A percentile compares a stretch with the other conserved stretches of the same genome.
Evolutionary conservation across 768 basidiomycete genomes (phyloP).

Genomic region (Porpolomopsis calyptriformis): DNA sequence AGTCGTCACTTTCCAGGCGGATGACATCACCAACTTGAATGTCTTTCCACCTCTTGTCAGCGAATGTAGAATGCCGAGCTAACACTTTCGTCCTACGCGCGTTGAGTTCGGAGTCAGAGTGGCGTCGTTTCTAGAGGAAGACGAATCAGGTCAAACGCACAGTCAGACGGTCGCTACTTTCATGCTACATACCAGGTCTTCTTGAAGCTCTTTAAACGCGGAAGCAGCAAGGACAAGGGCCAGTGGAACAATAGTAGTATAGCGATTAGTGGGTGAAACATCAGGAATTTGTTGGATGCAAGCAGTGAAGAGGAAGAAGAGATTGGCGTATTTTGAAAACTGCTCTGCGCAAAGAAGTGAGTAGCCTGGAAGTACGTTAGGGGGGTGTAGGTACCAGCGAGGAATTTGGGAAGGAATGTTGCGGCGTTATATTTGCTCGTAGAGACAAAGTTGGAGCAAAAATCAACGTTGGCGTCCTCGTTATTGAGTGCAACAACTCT

Average conservation of each 20-base stretch:
- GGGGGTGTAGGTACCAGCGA: slow-evolving; percentile 53
- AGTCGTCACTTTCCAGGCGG: slow-evolving; percentile 82
- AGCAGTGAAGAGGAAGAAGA: slow-evolving; percentile 98
- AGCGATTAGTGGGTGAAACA: slow-evolving; percentile 91
- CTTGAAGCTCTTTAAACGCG: slow-evolving; percentile 91
- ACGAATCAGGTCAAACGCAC: slow-evolving; percentile 11
- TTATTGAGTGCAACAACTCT: slow-evolving; percentile 80
- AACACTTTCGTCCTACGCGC: slow-evolving; percentile 73
- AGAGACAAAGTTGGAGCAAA: slow-evolving; percentile 72
- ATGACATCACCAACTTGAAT: slow-evolving; percentile 88
- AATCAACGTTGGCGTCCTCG: slow-evolving; percentile 51
- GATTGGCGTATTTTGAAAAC: slow-evolving; percentile 96
- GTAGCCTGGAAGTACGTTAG: neutral
- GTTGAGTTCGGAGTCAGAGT: slow-evolving; percentile 88
- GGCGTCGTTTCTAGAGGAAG: slow-evolving; percentile 81
- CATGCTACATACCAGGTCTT: slow-evolving; percentile 65
- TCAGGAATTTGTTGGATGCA: slow-evolving; percentile 96
- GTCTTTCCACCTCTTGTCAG: slow-evolving; percentile 76
- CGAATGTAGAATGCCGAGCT: slow-evolving; percentile 50
- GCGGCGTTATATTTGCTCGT: slow-evolving; percentile 91
- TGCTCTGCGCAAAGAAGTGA: slow-evolving; percentile 50
- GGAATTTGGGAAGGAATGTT: slow-evolving; percentile 87
- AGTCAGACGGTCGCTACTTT: neutral
- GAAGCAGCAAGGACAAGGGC: slow-evolving; percentile 82
- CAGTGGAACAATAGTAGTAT: slow-evolving; percentile 91